Base-by-base conservation (phyloP, 2,329 filamentous ascomycete genomes). In the Trichoderma oligosporum region DNA sequence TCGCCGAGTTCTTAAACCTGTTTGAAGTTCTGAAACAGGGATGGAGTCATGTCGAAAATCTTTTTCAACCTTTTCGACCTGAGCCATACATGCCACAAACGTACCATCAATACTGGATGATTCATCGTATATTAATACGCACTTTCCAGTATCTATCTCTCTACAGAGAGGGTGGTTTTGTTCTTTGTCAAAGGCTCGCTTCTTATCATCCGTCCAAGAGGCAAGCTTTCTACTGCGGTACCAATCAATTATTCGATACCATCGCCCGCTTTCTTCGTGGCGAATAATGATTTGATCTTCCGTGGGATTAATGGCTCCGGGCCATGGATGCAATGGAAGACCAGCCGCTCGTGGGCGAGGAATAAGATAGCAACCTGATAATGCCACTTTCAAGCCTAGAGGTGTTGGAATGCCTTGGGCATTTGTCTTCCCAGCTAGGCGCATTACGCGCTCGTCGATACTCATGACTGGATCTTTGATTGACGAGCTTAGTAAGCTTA, bases 201-300 rank as follows among this genome's bases (percentile, higher is more conserved):
- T 42, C 35, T 66, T 56, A 11, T 62, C 56, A 1, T 38, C 25
- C 6, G 62, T 63, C 63, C 63, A 66, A 12, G 25, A 22, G 0
- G 44, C 22, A 2, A 64, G 14, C n/a, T 65, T 65, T 36, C 41
- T 57, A 35, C 39, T 58, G 22, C 61, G 61, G 29, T 65, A 64
- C 61, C 60, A 61, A 45, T 66, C 63, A 1, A 61, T 31, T 11
- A 61, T 49, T 8, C 61, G 61, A 14, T 59, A 61, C 64, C 64
- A 64, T 8, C 46, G 44, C 2, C 57, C 51, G 1, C 44, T 61
- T 11, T 33, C 27, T 4, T 61, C 56, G 20, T 61, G 31, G 22
- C 35, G 60, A 9, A 63, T 4, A 7, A 63, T 22, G 1, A 65
- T 49, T 18, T 62, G 54, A 9, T 61, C 59, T 25, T 66, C 64